These are phyloP conservation scores for Diaporthe longicolla DNA, from an alignment of 2,329 filamentous ascomycete genomes.

Conservation along the genomic window DNA sequence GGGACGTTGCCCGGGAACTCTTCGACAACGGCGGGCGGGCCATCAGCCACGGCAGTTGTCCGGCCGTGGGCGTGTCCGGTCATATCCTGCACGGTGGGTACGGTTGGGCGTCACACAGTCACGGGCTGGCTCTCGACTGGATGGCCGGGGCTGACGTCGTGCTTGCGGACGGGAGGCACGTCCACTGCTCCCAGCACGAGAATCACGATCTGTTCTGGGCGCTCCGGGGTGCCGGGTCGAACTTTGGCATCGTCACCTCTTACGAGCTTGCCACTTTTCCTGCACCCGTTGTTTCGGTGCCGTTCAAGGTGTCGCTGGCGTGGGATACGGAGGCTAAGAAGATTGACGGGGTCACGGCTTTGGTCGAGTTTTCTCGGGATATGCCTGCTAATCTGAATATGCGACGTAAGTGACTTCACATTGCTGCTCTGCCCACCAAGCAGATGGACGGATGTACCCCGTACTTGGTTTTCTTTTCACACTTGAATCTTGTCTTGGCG, in stretches of 20 bases:
- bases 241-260: conserved; percentile 56
- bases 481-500: not conserved
- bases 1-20: conserved; percentile 59
- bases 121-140: conserved; percentile 54
- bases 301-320: conserved; percentile 49
- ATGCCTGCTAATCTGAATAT: conserved; percentile 60
- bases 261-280: conserved; percentile 58
- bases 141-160: conserved; percentile 54
- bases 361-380: conserved; percentile 50
- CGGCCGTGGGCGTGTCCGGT: conserved; percentile 59
- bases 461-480: not conserved
- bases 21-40: conserved; percentile 56
- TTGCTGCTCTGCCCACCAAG: conserved; percentile 49
- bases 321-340: conserved; percentile 50
- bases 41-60: conserved; percentile 67
- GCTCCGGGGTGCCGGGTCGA: conserved; percentile 57
- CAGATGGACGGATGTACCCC: not conserved
- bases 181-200: conserved; percentile 52
- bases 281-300: conserved; percentile 52
- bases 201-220: conserved; percentile 60
- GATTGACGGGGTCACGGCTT: conserved; percentile 47
- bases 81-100: conserved; percentile 58
- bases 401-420: conserved; percentile 53
- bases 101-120: conserved; percentile 55
- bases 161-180: conserved; percentile 54